A percentile compares a stretch with the other conserved stretches of the same genome.
phyloP scores from a whole-genome alignment of 2,329 filamentous ascomycete genomes.

The Penicillium brasilianum region DNA sequence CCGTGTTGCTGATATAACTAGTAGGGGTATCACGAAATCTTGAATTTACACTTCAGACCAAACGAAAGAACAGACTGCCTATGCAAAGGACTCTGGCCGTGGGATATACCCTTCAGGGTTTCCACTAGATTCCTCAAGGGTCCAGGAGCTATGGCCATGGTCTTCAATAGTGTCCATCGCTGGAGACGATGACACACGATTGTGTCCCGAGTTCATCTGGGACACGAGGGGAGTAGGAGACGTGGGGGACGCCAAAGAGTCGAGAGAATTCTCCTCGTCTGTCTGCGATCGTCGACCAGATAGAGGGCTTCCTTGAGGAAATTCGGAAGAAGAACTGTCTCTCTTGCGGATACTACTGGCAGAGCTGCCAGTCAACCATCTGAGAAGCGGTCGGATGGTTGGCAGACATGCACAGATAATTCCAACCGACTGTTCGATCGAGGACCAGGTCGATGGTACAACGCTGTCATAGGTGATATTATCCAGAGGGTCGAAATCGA shows the following conservation, averaged over 20 bases:
- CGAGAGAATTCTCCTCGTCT: conserved; percentile 17
- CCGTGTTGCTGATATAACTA: background rate
- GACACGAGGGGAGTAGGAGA: background rate
- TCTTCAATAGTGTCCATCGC: background rate
- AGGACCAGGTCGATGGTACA: conserved; percentile 34
- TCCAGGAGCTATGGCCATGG: too few relatives aligned
- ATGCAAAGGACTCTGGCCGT: background rate
- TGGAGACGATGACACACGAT: background rate
- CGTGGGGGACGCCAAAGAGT: background rate
- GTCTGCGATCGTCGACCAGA: background rate
- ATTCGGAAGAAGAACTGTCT: conserved; percentile 1
- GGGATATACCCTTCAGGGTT: background rate
- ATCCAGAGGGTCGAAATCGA: conserved; percentile 14
- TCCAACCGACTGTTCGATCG: conserved; percentile 36
- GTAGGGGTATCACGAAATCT: background rate
- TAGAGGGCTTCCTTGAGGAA: background rate
- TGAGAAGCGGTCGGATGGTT: conserved; percentile 33
- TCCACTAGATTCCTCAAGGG: background rate
- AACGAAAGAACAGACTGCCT: background rate
- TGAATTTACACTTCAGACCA: background rate
- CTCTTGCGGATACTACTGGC: background rate
- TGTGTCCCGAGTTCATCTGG: background rate
- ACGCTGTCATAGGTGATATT: conserved; percentile 28
- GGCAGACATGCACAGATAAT: conserved; percentile 37
- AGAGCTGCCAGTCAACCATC: conserved; percentile 19